phyloP scores from a whole-genome alignment of 176 grass and related monocot species.

The Themeda triandra region DNA sequence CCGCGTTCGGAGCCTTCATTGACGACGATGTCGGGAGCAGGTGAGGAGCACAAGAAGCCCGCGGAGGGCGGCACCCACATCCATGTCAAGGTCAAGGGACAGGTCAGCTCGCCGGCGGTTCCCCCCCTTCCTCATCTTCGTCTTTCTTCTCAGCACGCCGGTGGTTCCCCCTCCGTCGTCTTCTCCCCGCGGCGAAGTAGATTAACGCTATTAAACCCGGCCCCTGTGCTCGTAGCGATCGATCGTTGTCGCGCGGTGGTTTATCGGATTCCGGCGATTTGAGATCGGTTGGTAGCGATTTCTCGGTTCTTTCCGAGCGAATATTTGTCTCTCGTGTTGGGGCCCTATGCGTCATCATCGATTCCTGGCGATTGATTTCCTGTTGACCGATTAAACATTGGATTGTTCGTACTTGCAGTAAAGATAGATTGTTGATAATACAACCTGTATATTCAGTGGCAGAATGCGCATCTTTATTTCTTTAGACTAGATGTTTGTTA shows the following conservation, averaged over 20 bases:
- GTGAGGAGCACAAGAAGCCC: slow-evolving; percentile 68
- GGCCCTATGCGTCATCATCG: no score
- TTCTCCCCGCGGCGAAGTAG: no score
- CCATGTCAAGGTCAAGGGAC: slow-evolving; percentile 85
- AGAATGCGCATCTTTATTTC: neutral
- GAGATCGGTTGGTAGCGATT: neutral
- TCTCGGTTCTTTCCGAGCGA: neutral
- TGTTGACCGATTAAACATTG: neutral
- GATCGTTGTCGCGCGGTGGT: neutral
- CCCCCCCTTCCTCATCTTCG: neutral
- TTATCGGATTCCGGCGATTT: neutral
- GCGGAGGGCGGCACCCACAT: slow-evolving; percentile 50
- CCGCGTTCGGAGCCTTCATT: neutral
- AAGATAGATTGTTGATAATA: neutral
- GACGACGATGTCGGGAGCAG: slow-evolving; percentile 33
- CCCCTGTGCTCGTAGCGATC: neutral
- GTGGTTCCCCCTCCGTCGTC: neutral
- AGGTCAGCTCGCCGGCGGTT: slow-evolving; percentile 33
- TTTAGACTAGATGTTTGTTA: no score
- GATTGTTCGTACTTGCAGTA: neutral
- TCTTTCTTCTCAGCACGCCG: neutral
- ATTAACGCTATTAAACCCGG: neutral
- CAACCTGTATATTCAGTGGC: neutral
- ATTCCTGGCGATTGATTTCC: neutral
- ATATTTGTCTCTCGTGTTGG: neutral